phyloP scores from a whole-genome alignment of 2,329 filamentous ascomycete genomes.

The Penicillium sp. region DNA sequence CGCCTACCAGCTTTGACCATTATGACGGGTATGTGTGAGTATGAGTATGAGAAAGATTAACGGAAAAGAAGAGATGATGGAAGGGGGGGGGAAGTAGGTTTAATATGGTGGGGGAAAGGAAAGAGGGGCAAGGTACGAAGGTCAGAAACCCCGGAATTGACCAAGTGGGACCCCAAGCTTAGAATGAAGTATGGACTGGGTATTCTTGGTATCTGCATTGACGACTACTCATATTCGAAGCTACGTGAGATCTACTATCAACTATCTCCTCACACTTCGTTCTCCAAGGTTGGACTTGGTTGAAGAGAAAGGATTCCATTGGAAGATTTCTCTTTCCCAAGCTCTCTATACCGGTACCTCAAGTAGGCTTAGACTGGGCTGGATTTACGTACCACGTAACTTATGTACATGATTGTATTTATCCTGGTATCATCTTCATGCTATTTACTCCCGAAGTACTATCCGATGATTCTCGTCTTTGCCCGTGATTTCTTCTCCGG shows the following conservation, averaged over 20 bases:
- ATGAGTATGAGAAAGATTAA: constrained; percentile 3
- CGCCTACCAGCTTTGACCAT: constrained; percentile 51
- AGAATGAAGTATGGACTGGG: not conserved
- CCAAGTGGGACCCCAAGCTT: not conserved
- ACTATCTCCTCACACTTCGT: too few species aligned
- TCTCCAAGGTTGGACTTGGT: not conserved
- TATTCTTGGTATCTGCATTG: not conserved
- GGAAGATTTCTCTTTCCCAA: not conserved
- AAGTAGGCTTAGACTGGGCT: not conserved
- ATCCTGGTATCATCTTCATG: not conserved
- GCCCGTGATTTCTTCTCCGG: constrained; percentile 14
- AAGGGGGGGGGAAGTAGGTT: constrained; percentile 5
- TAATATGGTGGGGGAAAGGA: not conserved
- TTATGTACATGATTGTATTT: too few species aligned
- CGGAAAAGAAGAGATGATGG: not conserved
- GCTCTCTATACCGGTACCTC: constrained; percentile 1
- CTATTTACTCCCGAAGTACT: not conserved
- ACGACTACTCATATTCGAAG: too few species aligned
- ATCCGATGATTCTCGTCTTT: constrained; percentile 25
- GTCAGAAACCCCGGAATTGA: constrained; percentile 4
- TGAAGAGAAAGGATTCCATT: not conserved
- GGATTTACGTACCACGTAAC: not conserved
- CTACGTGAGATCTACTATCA: too few species aligned
- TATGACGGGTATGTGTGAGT: constrained; percentile 24
- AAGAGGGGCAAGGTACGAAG: constrained; percentile 7